Evolutionary conservation across 1,284 basidiomycete species (phyloP), one percentile per base, ranked within the genome.

Genomic region (Golubevia pallescens): DNA sequence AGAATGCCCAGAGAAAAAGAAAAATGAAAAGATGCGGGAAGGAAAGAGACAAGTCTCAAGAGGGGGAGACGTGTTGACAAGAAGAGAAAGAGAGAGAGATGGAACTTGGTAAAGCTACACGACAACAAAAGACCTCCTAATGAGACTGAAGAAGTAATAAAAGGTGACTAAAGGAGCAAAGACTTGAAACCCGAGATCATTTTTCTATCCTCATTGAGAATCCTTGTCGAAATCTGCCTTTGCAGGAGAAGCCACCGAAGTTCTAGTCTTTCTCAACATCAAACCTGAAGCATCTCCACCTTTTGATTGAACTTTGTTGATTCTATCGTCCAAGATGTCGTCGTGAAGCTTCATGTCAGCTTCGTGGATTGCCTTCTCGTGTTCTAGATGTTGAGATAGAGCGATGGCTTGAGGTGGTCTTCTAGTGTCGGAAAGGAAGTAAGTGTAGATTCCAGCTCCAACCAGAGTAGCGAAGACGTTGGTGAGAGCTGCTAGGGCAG

Each of bases 381-480:
- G 70, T 55, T 67, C 68, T 60, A 71, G 67, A 58, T 71, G 34
- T 66, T 74, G 66, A 63, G 57, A 58, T 56, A 75, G 69, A 6
- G 66, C 42, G 10, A 76, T 69, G 21, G 60, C 51, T 0, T 74
- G 72, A 10, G 74, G 67, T 14, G 76, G 76, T 7, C 77, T 62
- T 7, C 77, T 63, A 10, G 73, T 77, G 69, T 78, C 75, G 24
- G 60, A 62, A 54, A 78, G 67, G 68, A 78, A 69, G 73, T 77
- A 78, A 23, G 77, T 78, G 73, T 78, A 77, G 61, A 78, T 71
- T 7, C 57, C 67, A 52, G 62, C 61, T 7, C 70, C 77, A 24
- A 77, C 24, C n/a, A 78, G 24, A 0, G 77, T 77, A 2, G 73
- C 75, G 0, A 71, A 72, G 58, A 78, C 73, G 67, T 77, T 77